These are phyloP conservation scores for Hypoxylon sp. DNA, from an alignment of 2,329 filamentous ascomycete genomes.

Conservation along the genomic window DNA sequence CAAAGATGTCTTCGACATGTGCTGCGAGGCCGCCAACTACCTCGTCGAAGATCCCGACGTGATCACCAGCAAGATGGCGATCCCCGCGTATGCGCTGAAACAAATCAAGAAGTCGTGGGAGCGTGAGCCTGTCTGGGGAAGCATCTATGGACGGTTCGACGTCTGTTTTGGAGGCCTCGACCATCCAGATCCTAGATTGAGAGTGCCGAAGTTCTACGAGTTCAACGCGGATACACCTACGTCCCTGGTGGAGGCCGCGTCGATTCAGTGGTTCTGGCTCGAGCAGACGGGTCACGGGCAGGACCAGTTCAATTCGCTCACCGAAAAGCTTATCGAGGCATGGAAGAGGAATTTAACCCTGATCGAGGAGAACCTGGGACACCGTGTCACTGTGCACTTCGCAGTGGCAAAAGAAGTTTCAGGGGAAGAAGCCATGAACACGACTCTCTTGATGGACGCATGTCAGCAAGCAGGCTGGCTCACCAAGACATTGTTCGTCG, in stretches of 20 bases:
- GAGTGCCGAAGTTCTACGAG: constrained; percentile 18
- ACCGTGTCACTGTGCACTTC: constrained; percentile 2
- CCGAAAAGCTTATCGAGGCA: constrained; percentile 7
- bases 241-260: constrained; percentile 5
- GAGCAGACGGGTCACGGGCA: constrained; percentile 21
- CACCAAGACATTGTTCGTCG: constrained; percentile 10
- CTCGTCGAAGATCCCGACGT: constrained; percentile 3
- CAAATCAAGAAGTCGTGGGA: constrained; percentile 16
- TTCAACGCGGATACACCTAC: constrained; percentile 20
- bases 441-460: constrained; percentile 11
- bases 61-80: constrained; percentile 16
- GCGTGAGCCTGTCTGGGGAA: constrained; percentile 11
- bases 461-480: constrained; percentile 13
- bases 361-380: constrained; percentile 6
- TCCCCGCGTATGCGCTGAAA: constrained; percentile 6
- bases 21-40: constrained; percentile 11
- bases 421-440: constrained; percentile 14
- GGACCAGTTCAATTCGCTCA: constrained; percentile 13
- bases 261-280: constrained; percentile 17
- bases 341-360: constrained; percentile 11
- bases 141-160: constrained; percentile 14
- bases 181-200: constrained; percentile 9
- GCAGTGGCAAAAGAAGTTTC: constrained; percentile 1
- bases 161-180: constrained; percentile 14
- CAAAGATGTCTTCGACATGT: constrained; percentile 17